Percentiles rank a stretch among this genome's conserved stretches.
phyloP scores from a whole-genome alignment of 176 grass and related monocot species.

The Canna indica region DNA sequence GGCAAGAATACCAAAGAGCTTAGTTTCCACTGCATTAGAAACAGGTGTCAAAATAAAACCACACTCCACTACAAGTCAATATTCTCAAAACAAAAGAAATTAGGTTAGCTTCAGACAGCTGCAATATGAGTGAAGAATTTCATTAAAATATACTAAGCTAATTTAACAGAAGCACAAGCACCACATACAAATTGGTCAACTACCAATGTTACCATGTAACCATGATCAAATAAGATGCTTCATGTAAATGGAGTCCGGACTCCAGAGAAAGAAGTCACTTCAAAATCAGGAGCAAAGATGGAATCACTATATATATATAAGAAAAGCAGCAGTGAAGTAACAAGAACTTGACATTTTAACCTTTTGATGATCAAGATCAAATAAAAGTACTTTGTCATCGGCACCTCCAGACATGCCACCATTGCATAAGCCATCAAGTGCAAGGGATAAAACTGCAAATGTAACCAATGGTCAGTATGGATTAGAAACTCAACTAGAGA shows the following conservation, averaged over 20 bases:
- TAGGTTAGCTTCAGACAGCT: not conserved
- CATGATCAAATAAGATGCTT: not conserved
- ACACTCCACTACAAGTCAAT: not conserved
- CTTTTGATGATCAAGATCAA: constrained; percentile 61
- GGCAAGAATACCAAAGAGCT: not conserved
- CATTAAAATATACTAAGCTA: too few relatives aligned
- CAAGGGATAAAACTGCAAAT: constrained; percentile 78
- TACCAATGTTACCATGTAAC: not conserved
- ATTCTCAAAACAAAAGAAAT: not conserved
- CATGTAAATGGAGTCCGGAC: not conserved
- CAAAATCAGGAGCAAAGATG: not conserved
- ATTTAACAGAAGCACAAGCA: too few relatives aligned
- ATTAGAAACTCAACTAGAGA: not conserved
- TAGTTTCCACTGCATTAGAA: not conserved
- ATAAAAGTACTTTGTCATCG: constrained; percentile 75
- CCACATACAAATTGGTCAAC: not conserved
- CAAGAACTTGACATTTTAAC: constrained; percentile 21
- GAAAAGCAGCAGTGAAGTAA: not conserved
- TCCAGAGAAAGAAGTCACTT: not conserved
- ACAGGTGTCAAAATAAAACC: not conserved
- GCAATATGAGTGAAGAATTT: not conserved
- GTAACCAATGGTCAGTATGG: too few relatives aligned
- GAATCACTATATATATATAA: not conserved
- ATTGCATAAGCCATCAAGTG: constrained; percentile 63
- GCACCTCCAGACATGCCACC: constrained; percentile 90